phyloP scores from a whole-genome alignment of 768 basidiomycete species.

The Naganishia randhawae region DNA sequence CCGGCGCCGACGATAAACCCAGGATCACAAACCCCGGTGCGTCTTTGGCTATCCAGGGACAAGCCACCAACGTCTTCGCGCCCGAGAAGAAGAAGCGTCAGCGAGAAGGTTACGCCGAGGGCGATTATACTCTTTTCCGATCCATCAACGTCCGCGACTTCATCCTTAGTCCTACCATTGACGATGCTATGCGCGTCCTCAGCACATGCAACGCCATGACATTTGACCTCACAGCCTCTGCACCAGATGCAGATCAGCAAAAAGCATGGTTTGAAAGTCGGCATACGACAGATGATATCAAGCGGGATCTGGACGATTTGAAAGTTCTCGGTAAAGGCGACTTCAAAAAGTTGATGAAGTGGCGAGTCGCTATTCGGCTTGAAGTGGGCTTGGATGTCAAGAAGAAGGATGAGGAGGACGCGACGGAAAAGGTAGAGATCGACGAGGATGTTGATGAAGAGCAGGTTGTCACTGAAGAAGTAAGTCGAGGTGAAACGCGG shows the following conservation, averaged over 20 bases:
- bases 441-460: slow-evolving; percentile 74
- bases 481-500: slow-evolving; percentile 45
- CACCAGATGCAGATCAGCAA: slow-evolving; percentile 28
- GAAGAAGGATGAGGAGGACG: slow-evolving; percentile 66
- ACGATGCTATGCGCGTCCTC: slow-evolving; percentile 73
- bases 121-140: slow-evolving; percentile 85
- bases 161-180: slow-evolving; percentile 52
- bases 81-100: slow-evolving; percentile 93
- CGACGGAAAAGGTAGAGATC: slow-evolving; percentile 60
- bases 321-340: slow-evolving; percentile 97
- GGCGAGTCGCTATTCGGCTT: slow-evolving; percentile 80
- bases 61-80: slow-evolving; percentile 83
- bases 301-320: slow-evolving; percentile 79
- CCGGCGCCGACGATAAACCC: slow-evolving; percentile 25
- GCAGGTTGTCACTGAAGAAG: slow-evolving; percentile 83
- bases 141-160: slow-evolving; percentile 67
- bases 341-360: slow-evolving; percentile 87
- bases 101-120: slow-evolving; percentile 92
- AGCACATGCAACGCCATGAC: slow-evolving; percentile 57
- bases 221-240: slow-evolving; percentile 23
- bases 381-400: slow-evolving; percentile 85
- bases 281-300: slow-evolving; percentile 73
- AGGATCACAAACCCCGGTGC: slow-evolving; percentile 51
- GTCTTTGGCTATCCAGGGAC: slow-evolving; percentile 62
- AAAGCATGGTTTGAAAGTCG: slow-evolving; percentile 63